Base-by-base conservation (phyloP, 2,329 filamentous ascomycete species). In the Nemania abortiva region DNA sequence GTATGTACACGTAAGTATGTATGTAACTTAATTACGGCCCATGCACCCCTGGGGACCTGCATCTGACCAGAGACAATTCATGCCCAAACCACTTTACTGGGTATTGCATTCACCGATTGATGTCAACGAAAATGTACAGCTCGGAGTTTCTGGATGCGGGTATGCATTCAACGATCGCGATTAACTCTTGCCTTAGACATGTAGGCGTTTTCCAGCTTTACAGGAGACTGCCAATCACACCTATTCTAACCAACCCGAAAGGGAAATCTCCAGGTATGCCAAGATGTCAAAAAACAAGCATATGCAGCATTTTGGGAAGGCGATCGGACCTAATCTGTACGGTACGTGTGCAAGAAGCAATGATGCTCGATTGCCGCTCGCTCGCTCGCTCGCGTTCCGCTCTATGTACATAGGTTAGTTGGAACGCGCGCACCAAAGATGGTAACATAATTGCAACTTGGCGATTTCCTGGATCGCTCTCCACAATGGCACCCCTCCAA, bases 391-490 rank as follows among this genome's bases (percentile, higher is more conserved):
- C 15, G 15, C 18, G 49, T 18, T 34, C 49, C 34, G 60, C 50
- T 22, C 18, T n/a, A n/a, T 63, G 58, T 31, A 42, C 49, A 54
- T n/a, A 47, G 15, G 39, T 56, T 37, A n/a, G 50, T 11, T 20
- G 10, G 18, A n/a, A 7, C 24, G 22, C 50, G 27, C n/a, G n/a
- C 20, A 37, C 24, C 27, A 56, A 63, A 27, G 52, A 63, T 63
- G 60, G 54, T 39, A 63, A 63, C 60, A 63, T 29, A 55, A 63
- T 63, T 34, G 62, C 53, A 57, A 64, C 53, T n/a, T 52, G 57
- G 31, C 1, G 27, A n/a, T 42, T 1, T 13, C 53, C 29, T 15
- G 31, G 20, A 34, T 34, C 31, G 31, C 31, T 9, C 31, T 34
- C 31, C 31, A 34, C 31, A 34, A 9, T 34, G 31, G 31, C 9